Evolutionary conservation across 2,329 filamentous ascomycete species (phyloP), one percentile per base, ranked within the genome.

Genomic region (Fusarium sp.): DNA sequence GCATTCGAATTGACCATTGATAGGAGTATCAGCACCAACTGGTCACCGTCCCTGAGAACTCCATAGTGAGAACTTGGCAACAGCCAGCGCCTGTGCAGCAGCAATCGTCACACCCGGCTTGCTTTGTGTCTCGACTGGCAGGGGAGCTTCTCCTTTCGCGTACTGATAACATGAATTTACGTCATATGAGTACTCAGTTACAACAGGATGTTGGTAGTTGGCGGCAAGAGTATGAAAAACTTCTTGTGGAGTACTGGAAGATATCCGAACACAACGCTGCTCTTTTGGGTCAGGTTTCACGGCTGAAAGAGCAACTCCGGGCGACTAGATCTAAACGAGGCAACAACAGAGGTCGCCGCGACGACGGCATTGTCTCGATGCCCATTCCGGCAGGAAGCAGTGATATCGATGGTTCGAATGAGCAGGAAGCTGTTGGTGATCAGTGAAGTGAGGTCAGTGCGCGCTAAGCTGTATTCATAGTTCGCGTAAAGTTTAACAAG

Each of bases 221-320:
- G 49, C 49, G 49, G 24, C 40, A 52, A 45, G 49, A 52, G 41
- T 45, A 52, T 45, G 49, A 52, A 25, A n/a, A 29, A 41, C 35
- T 50, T 15, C 19, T 50, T 35, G 46, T 34, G 22, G 36, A 50
- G 46, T 32, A 50, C 29, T 41, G 38, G 46, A 28, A 32, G 36
- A 15, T 42, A 8, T 41, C 29, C 10, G 46, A 50, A 35, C 46
- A 50, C 3, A 50, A 50, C 19, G 19, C 29, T 25, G 25, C 25
- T 7, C 49, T 52, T 26, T 22, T 38, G 40, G 40, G 40, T 3
- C 40, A 52, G 40, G 28, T 44, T 32, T 52, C 40, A 11, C 26
- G 40, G 13, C 49, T 52, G 11, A 52, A 52, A 29, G 42, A 45
- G 26, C 42, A 45, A 29, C 8, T 32, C 15, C 42, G 42, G 39